phyloP scores from a whole-genome alignment of 2,329 filamentous ascomycete genomes.

The Penicillium carneum region DNA sequence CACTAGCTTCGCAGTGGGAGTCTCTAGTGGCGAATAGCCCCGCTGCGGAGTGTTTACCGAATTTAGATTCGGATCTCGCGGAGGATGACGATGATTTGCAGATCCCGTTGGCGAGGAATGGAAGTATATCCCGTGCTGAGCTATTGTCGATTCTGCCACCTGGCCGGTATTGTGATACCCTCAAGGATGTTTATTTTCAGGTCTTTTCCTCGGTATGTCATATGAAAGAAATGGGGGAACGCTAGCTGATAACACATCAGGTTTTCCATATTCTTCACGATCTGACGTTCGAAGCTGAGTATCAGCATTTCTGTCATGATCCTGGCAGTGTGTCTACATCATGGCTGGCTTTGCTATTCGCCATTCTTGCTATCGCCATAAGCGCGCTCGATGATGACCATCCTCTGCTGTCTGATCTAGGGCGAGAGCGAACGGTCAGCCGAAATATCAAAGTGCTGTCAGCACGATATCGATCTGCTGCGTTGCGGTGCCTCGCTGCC shows the following conservation, averaged over 20 bases:
- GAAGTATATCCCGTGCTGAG: constrained; percentile 37
- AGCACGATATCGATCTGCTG: constrained; percentile 47
- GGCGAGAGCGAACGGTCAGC: constrained; percentile 46
- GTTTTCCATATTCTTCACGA: constrained; percentile 54
- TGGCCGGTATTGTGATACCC: constrained; percentile 45
- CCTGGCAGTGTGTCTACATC: constrained; percentile 46
- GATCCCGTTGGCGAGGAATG: constrained; percentile 43
- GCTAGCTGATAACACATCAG: constrained; percentile 27
- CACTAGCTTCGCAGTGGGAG: constrained; percentile 44
- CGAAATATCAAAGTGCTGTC: constrained; percentile 49
- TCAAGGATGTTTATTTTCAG: constrained; percentile 49
- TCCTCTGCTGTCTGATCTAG: constrained; percentile 48
- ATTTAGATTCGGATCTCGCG: constrained; percentile 37
- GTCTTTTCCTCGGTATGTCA: constrained; percentile 50
- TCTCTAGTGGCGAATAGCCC: constrained; percentile 39
- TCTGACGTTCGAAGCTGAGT: constrained; percentile 51
- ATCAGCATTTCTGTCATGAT: constrained; percentile 48
- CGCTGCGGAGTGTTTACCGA: constrained; percentile 38
- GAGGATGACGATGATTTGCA: constrained; percentile 45
- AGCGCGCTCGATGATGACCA: constrained; percentile 48
- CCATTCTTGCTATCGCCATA: constrained; percentile 50
- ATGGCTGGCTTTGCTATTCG: constrained; percentile 52
- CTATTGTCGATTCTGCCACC: constrained; percentile 47
- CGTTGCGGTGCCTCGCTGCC: constrained; percentile 50
- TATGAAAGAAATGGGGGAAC: neutral